phyloP scores from a whole-genome alignment of 2,329 filamentous ascomycete genomes.

The Aotearoamyces nothofagi region DNA sequence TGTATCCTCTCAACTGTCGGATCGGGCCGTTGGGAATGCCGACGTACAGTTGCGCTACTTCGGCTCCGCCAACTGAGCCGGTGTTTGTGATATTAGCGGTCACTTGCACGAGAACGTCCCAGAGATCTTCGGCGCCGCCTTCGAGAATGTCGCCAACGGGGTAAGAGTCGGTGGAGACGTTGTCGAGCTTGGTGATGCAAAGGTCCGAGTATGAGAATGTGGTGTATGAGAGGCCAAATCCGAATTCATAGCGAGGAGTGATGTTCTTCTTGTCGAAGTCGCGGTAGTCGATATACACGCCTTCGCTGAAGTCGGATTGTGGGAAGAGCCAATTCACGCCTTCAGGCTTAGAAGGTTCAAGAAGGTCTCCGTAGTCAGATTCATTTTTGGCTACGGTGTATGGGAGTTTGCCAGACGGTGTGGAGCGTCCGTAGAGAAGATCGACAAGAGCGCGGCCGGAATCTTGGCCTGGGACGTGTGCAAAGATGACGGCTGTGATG shows the following conservation, averaged over 20 bases:
- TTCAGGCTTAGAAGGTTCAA: constrained; percentile 24
- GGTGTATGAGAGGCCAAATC: constrained; percentile 38
- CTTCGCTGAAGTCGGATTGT: constrained; percentile 31
- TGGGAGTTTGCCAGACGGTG: constrained; percentile 35
- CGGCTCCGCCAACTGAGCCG: constrained; percentile 22
- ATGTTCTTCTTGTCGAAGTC: constrained; percentile 28
- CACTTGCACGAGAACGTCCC: constrained; percentile 33
- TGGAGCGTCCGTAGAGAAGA: constrained; percentile 43
- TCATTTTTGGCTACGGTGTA: constrained; percentile 50
- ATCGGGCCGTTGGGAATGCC: constrained; percentile 28
- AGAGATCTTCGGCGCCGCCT: constrained; percentile 39
- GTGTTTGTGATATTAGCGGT: constrained; percentile 35
- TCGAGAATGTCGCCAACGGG: constrained; percentile 29
- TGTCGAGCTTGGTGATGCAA: constrained; percentile 19
- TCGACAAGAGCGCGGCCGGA: constrained; percentile 43
- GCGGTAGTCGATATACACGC: constrained; percentile 34
- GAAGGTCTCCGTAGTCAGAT: constrained; percentile 33
- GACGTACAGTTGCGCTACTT: constrained; percentile 19
- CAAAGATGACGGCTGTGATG: constrained; percentile 46
- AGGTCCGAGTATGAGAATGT: constrained; percentile 31
- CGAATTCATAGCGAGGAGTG: constrained; percentile 22
- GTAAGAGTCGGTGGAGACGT: constrained; percentile 28
- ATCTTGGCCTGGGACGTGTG: constrained; percentile 45
- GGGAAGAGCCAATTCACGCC: constrained; percentile 17
- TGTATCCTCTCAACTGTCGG: constrained; percentile 47